Conservation (phyloP, 176 grass and related monocot species). For the Bothriochloa decipiens region DNA sequence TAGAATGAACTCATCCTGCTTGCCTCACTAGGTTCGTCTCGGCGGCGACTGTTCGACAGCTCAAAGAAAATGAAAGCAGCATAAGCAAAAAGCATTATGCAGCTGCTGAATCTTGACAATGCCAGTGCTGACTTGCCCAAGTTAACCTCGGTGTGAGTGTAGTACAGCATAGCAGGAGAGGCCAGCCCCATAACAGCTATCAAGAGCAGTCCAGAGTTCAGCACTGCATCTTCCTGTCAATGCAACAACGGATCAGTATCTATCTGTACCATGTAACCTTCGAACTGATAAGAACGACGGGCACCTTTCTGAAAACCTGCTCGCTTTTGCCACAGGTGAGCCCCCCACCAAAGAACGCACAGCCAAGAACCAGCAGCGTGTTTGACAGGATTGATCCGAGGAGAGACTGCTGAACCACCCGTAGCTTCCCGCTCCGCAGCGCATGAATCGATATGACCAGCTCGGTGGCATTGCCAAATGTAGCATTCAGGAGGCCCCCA, state of each 20-base stretch:
- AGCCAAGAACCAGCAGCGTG: slow-evolving; percentile 75
- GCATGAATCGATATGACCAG: slow-evolving; percentile 85
- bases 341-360: slow-evolving; percentile 78
- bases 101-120: slow-evolving; percentile 81
- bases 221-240: slow-evolving; percentile 59
- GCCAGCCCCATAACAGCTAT: slow-evolving; percentile 77
- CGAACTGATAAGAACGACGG: background rate
- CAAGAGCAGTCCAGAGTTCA: slow-evolving; percentile 83
- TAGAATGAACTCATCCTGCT: slow-evolving; percentile 18
- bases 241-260: slow-evolving; percentile 8
- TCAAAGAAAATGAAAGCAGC: slow-evolving; percentile 72
- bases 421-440: slow-evolving; percentile 56
- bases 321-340: slow-evolving; percentile 55
- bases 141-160: slow-evolving; percentile 67
- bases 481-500: slow-evolving; percentile 71
- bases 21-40: slow-evolving; percentile 48
- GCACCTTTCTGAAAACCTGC: slow-evolving; percentile 73
- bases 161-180: slow-evolving; percentile 71
- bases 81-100: slow-evolving; percentile 83
- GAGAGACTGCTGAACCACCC: slow-evolving; percentile 75
- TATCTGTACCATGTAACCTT: background rate
- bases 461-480: slow-evolving; percentile 82
- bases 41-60: slow-evolving; percentile 33
- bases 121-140: slow-evolving; percentile 69
- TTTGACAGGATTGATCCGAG: slow-evolving; percentile 84